phyloP scores from a whole-genome alignment of 1,284 basidiomycete genomes.

The Cutaneotrichosporon daszewskae region DNA sequence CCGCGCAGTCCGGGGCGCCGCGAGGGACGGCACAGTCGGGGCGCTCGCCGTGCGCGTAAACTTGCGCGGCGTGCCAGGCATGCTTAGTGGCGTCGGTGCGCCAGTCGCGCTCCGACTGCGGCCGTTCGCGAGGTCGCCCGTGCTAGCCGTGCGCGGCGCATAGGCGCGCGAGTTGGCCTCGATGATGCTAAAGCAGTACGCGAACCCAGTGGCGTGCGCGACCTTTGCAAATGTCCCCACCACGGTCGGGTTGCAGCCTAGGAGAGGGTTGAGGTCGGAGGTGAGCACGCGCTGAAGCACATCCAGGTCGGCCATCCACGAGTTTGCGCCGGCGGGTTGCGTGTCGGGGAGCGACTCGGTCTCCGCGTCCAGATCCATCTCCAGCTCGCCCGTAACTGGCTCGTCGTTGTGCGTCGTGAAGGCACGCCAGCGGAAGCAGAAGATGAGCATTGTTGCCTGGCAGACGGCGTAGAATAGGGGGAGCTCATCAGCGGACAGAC shows the following conservation, averaged over 20 bases:
- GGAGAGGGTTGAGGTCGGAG: constrained; percentile 82
- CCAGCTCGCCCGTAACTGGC: constrained; percentile 54
- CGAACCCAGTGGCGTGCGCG: constrained; percentile 82
- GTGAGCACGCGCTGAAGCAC: constrained; percentile 75
- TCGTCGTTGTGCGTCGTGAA: constrained; percentile 49
- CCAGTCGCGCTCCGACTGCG: not conserved
- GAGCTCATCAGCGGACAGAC: constrained; percentile 41
- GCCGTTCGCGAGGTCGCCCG: constrained; percentile 6
- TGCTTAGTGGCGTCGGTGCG: too few species aligned
- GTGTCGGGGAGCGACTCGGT: constrained; percentile 44
- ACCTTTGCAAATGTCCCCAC: constrained; percentile 92
- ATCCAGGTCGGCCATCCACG: constrained; percentile 77
- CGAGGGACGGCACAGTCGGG: constrained; percentile 4
- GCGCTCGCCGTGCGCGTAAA: constrained; percentile 1
- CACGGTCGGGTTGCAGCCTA: constrained; percentile 82
- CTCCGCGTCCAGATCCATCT: constrained; percentile 50
- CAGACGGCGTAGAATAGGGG: constrained; percentile 84
- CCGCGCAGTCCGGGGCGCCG: constrained; percentile 33
- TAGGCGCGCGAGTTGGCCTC: constrained; percentile 60
- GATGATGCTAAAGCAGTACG: constrained; percentile 92
- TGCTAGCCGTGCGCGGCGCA: constrained; percentile 14
- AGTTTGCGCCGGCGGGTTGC: constrained; percentile 50
- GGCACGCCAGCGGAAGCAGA: constrained; percentile 90
- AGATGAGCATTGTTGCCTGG: constrained; percentile 92
- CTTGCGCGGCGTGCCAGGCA: not conserved